Conservation (phyloP, 768 basidiomycete species). For the Obba rivulosa region DNA sequence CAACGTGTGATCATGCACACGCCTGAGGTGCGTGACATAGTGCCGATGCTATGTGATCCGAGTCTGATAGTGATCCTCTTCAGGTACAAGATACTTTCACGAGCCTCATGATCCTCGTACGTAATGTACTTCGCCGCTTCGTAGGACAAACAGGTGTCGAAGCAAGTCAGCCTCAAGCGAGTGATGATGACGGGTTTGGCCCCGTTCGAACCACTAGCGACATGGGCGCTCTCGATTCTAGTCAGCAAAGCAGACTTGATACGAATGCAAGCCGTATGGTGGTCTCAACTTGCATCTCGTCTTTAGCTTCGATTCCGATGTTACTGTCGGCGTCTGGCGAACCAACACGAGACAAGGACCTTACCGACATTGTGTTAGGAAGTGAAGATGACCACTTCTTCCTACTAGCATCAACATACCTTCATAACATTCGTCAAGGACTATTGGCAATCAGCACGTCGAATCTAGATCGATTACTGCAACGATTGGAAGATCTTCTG, state of each 20-base stretch:
- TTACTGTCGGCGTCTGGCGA: slow-evolving; percentile 56
- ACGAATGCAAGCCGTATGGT: slow-evolving; percentile 26
- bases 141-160: slow-evolving; percentile 23
- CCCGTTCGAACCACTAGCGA: slow-evolving; percentile 37
- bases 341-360: slow-evolving; percentile 55
- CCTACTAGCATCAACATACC: slow-evolving; percentile 49
- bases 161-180: slow-evolving; percentile 16
- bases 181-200: slow-evolving; percentile 55
- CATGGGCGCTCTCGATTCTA: not conserved
- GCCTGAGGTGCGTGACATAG: slow-evolving; percentile 48
- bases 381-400: slow-evolving; percentile 53
- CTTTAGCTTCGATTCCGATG: slow-evolving; percentile 58
- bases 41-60: not conserved
- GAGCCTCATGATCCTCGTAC: slow-evolving; percentile 28
- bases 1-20: slow-evolving; percentile 63
- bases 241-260: too few species aligned
- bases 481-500: slow-evolving; percentile 48
- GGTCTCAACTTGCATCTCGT: slow-evolving; percentile 45
- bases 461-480: slow-evolving; percentile 49
- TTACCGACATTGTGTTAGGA: slow-evolving; percentile 47
- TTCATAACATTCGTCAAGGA: slow-evolving; percentile 49
- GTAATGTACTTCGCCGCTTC: slow-evolving; percentile 36
- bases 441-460: slow-evolving; percentile 47
- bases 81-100: slow-evolving; percentile 52
- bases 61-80: not conserved